Percentiles rank a stretch among this genome's conserved stretches.
Evolutionary conservation across 1,139 yeast species (phyloP).

Genomic region (Torulaspora globosa): DNA sequence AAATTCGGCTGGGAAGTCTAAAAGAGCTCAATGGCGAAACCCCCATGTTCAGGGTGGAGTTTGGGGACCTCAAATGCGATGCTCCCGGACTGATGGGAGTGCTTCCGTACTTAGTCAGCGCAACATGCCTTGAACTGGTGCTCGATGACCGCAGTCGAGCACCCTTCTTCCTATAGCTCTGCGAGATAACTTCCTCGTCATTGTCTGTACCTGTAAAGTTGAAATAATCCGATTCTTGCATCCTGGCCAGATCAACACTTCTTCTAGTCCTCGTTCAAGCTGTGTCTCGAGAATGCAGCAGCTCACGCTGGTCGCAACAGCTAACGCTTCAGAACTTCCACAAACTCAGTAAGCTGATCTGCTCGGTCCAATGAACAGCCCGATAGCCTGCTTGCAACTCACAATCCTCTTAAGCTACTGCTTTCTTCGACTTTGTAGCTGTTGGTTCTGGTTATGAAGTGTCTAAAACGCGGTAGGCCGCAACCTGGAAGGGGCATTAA

Average conservation of each 20-base stretch:
- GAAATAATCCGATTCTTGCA: slow-evolving; percentile 17
- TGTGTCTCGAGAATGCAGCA: neutral
- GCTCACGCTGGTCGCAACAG: neutral
- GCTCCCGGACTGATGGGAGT: slow-evolving; percentile 15
- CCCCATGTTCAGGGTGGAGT: slow-evolving; percentile 14
- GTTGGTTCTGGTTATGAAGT: neutral
- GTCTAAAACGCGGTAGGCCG: slow-evolving; percentile 1
- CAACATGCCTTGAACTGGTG: slow-evolving; percentile 11
- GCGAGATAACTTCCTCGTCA: slow-evolving; percentile 12
- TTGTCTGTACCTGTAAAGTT: slow-evolving; percentile 9
- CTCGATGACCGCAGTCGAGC: slow-evolving; percentile 14
- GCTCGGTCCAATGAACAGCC: neutral
- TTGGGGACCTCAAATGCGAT: slow-evolving; percentile 15
- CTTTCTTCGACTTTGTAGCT: neutral
- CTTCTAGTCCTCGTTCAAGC: neutral
- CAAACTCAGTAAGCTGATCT: neutral
- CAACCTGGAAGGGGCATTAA: slow-evolving; percentile 3
- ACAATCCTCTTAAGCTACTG: neutral
- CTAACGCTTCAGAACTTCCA: neutral
- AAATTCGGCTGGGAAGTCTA: slow-evolving; percentile 14
- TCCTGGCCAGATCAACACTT: neutral
- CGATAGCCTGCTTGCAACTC: neutral
- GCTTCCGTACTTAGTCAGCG: slow-evolving; percentile 11
- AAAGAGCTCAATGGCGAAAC: slow-evolving; percentile 16
- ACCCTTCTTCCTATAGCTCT: slow-evolving; percentile 9